Conservation (phyloP, 768 basidiomycete species). For the Rhodotorula diobovata region DNA sequence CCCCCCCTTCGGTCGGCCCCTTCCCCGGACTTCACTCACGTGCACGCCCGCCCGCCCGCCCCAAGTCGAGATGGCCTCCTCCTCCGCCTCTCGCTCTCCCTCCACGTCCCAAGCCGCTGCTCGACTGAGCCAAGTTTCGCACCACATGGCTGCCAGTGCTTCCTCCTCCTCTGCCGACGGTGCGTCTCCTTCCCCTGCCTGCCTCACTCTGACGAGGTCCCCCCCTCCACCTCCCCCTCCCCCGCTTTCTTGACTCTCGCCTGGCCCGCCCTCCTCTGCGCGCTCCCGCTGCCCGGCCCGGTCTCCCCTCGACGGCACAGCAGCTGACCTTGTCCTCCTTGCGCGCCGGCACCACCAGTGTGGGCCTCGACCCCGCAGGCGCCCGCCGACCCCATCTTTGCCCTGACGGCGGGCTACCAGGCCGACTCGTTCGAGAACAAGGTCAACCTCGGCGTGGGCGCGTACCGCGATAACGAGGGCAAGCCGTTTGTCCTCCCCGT, state of each 20-base stretch:
- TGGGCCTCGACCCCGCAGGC: constrained; percentile 20
- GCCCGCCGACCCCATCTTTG: constrained; percentile 44
- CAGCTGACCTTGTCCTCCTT: not conserved
- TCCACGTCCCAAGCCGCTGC: not conserved
- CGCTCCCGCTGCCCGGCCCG: no score
- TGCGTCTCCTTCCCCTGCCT: not conserved
- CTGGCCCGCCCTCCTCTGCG: no score
- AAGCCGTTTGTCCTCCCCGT: constrained; percentile 89
- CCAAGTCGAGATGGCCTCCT: not conserved
- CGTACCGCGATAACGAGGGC: constrained; percentile 87
- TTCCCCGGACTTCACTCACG: no score
- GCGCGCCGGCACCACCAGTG: not conserved
- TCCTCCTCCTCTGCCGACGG: not conserved
- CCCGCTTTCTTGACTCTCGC: no score
- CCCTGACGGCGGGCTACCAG: constrained; percentile 89
- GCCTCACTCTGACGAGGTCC: no score
- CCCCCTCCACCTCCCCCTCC: not conserved
- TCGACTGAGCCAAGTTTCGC: not conserved
- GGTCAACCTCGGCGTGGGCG: constrained; percentile 96
- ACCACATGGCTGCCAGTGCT: not conserved
- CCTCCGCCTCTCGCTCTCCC: not conserved
- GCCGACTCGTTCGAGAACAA: constrained; percentile 86
- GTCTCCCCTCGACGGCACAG: no score
- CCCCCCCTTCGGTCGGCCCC: no score
- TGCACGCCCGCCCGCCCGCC: no score